A percentile compares a stretch with the other conserved stretches of the same genome.
Evolutionary conservation across 176 grass and related monocot genomes (phyloP).

Genomic region (Aegilops bicornis): DNA sequence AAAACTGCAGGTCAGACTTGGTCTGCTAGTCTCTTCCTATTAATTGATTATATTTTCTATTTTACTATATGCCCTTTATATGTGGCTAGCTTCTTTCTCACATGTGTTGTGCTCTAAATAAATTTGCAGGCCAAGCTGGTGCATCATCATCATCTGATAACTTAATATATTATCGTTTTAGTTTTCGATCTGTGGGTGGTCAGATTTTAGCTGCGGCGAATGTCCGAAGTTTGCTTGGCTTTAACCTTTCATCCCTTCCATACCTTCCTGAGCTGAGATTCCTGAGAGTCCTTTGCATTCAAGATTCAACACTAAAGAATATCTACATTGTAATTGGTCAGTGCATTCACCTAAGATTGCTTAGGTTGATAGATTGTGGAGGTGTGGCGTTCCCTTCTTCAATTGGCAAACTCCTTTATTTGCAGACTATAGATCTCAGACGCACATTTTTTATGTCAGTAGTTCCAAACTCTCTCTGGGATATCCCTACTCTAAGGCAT

Average conservation of each 20-base stretch:
- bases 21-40: too few relatives aligned
- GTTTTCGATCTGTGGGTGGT: too few relatives aligned
- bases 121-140: too few relatives aligned
- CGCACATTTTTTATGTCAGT: neutral
- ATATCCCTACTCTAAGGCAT: conserved; percentile 17
- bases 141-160: too few relatives aligned
- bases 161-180: too few relatives aligned
- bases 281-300: neutral
- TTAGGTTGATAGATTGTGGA: neutral
- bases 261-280: neutral
- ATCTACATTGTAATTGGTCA: neutral
- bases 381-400: neutral
- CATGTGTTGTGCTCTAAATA: too few relatives aligned
- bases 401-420: neutral
- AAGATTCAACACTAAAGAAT: neutral
- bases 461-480: conserved; percentile 34
- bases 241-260: neutral
- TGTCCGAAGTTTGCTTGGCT: neutral
- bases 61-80: too few relatives aligned
- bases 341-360: neutral
- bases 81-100: too few relatives aligned
- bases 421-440: neutral
- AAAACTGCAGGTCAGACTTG: too few relatives aligned
- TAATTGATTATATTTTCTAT: too few relatives aligned
- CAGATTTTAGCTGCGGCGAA: rapidly evolving